Base-by-base conservation (phyloP, 768 basidiomycete genomes). In the Termitomyces sp. region DNA sequence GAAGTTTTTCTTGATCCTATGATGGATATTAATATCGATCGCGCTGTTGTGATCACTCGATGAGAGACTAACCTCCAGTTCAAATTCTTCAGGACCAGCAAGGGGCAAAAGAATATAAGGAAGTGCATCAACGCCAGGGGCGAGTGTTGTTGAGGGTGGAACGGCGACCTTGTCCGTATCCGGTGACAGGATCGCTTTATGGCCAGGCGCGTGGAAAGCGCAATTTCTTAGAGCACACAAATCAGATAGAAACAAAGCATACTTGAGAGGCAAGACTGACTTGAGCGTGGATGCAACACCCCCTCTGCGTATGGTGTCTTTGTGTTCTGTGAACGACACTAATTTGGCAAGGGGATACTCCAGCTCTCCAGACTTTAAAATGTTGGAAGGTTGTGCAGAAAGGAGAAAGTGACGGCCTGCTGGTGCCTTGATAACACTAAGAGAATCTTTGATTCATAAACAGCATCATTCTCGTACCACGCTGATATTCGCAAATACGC, bases 11-110 rank as follows among this genome's bases (percentile, higher is more conserved):
- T 75, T 93, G 89, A 42, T 92, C 91, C 89, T 96, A 31, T 4
- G 23, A n/a, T 12, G 0, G 7, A 2, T 17, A 38, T n/a, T 50
- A 50, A 12, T 7, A 41, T 40, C 28, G 17, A 17, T n/a, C 17
- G 26, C 37, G 6, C 28, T 50, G 38, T 5, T 50, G 26, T 12
- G 3, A 38, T 28, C 15, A 38, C 17, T 26, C 37, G 10, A 23
- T 38, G 10, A 38, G 28, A 35, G 10, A 6, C 38, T 17, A 3
- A 91, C 92, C 59, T 98, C 95, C 1, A 96, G 77, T 55, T 97
- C 94, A 58, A 91, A 86, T 70, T 98, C 97, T 70, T 98, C 97
- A 1, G 94, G 89, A 6, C 96, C 95, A 42, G 96, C 94, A 2
- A 99, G 76, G 0, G 97, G 96, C 0, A 95, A 80, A 3, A 99